Percentiles rank a stretch among this genome's conserved stretches.
Evolutionary conservation across 2,329 filamentous ascomycete genomes (phyloP).

Genomic region (Paecilomyces variotii): DNA sequence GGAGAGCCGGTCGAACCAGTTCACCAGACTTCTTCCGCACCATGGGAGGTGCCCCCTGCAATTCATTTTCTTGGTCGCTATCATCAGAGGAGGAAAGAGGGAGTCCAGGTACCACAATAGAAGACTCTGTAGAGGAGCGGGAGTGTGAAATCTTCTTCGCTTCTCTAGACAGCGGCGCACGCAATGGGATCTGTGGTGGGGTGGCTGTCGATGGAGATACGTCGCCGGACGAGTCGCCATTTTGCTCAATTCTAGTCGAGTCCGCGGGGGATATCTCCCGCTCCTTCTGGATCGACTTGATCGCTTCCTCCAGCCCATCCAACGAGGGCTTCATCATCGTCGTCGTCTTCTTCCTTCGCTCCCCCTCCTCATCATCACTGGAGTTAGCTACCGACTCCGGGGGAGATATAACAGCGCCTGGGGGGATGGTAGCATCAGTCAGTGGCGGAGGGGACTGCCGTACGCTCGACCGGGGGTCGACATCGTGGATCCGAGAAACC

Average conservation of each 20-base stretch:
- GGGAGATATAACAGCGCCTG: constrained; percentile 80
- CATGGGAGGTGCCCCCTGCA: constrained; percentile 70
- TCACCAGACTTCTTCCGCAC: constrained; percentile 98
- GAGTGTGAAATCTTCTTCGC: constrained; percentile 56
- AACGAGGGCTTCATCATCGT: constrained; percentile 39
- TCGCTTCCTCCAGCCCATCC: constrained; percentile 69
- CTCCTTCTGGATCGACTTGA: constrained; percentile 61
- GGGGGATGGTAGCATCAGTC: constrained; percentile 67
- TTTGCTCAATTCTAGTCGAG: background rate
- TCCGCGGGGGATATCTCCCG: constrained; percentile 16
- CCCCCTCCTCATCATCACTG: constrained; percentile 69
- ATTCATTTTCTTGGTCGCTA: constrained; percentile 48
- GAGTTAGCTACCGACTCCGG: constrained; percentile 76
- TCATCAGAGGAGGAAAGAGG: constrained; percentile 35
- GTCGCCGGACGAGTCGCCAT: constrained; percentile 7
- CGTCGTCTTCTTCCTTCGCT: constrained; percentile 38
- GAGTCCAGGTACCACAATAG: constrained; percentile 38
- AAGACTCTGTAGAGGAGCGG: constrained; percentile 51
- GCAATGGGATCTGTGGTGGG: constrained; percentile 12
- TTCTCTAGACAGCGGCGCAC: constrained; percentile 44
- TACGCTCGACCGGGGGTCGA: constrained; percentile 51
- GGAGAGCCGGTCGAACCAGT: constrained; percentile 83
- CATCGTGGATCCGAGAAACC: constrained; percentile 11
- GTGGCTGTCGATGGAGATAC: constrained; percentile 4
- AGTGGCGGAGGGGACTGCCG: constrained; percentile 79